These are phyloP conservation scores for Xylaria cubensis DNA, from an alignment of 495 filamentous ascomycete species.

Conservation along the genomic window DNA sequence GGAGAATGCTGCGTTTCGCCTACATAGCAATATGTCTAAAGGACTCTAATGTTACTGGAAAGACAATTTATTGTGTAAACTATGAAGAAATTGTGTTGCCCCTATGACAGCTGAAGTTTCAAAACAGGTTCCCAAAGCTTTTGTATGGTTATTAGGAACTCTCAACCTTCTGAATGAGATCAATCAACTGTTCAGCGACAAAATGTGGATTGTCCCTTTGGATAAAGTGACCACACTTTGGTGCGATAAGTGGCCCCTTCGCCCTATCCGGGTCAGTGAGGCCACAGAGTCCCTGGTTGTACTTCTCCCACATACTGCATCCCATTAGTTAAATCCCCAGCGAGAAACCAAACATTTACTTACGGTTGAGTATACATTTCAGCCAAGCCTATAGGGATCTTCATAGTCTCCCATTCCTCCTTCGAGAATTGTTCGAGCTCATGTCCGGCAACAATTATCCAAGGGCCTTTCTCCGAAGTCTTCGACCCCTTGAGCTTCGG, in stretches of 20 bases:
- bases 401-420: slow-evolving; percentile 42
- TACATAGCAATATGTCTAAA: too few species aligned
- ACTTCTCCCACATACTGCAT: slow-evolving; percentile 50
- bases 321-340: slow-evolving; percentile 41
- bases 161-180: slow-evolving; percentile 41
- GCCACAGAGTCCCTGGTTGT: slow-evolving; percentile 47
- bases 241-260: slow-evolving; percentile 54
- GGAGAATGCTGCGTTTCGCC: too few species aligned
- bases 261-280: slow-evolving; percentile 49
- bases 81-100: not conserved
- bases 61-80: not conserved
- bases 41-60: not conserved
- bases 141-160: not conserved
- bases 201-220: slow-evolving; percentile 57
- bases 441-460: slow-evolving; percentile 52
- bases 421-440: slow-evolving; percentile 53
- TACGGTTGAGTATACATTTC: slow-evolving; percentile 36
- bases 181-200: slow-evolving; percentile 49
- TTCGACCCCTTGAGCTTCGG: slow-evolving; percentile 35
- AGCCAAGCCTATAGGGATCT: slow-evolving; percentile 33
- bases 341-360: slow-evolving; percentile 37
- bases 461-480: slow-evolving; percentile 47
- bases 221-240: slow-evolving; percentile 56
- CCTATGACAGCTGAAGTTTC: not conserved
- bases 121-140: not conserved